A percentile compares a stretch with the other conserved stretches of the same genome.
Conservation (phyloP, 352 stramenopile genomes). For the Phytophthora cactorum region DNA sequence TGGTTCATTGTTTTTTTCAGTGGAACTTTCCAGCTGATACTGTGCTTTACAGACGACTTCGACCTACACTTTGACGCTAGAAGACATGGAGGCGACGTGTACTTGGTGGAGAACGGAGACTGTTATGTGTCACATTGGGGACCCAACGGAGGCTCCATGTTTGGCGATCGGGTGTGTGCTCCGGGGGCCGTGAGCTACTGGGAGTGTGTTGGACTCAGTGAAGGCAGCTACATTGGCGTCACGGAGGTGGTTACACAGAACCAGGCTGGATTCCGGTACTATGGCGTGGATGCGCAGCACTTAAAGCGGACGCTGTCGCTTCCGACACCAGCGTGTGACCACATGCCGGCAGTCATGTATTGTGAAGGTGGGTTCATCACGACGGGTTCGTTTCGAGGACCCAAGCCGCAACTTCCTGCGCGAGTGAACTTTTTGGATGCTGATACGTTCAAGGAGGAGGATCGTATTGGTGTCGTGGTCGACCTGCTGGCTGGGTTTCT, state of each 20-base stretch:
- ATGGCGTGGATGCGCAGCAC: constrained; percentile 50
- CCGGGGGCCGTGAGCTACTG: constrained; percentile 64
- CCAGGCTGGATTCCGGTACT: constrained; percentile 44
- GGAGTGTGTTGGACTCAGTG: constrained; percentile 67
- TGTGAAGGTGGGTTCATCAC: constrained; percentile 72
- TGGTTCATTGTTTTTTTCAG: background rate
- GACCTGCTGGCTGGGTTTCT: constrained; percentile 62
- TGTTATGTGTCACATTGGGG: constrained; percentile 52
- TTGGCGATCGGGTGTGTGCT: constrained; percentile 54
- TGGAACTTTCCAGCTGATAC: background rate
- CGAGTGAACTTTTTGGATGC: constrained; percentile 54
- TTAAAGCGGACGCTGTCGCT: constrained; percentile 54
- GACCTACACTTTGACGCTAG: constrained; percentile 53
- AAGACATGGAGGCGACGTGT: constrained; percentile 53
- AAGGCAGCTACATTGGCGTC: constrained; percentile 66
- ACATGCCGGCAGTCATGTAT: constrained; percentile 82
- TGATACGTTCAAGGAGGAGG: constrained; percentile 50
- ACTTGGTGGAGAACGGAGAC: constrained; percentile 44
- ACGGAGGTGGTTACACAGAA: constrained; percentile 42
- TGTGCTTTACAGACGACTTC: constrained; percentile 42
- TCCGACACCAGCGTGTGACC: constrained; percentile 59
- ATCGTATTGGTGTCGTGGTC: constrained; percentile 64
- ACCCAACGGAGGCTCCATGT: constrained; percentile 49
- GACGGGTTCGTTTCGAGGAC: constrained; percentile 67
- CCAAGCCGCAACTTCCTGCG: constrained; percentile 50